Base-by-base conservation (phyloP, 169 alveolate genomes). In the Cryptosporidium xiaoi region DNA sequence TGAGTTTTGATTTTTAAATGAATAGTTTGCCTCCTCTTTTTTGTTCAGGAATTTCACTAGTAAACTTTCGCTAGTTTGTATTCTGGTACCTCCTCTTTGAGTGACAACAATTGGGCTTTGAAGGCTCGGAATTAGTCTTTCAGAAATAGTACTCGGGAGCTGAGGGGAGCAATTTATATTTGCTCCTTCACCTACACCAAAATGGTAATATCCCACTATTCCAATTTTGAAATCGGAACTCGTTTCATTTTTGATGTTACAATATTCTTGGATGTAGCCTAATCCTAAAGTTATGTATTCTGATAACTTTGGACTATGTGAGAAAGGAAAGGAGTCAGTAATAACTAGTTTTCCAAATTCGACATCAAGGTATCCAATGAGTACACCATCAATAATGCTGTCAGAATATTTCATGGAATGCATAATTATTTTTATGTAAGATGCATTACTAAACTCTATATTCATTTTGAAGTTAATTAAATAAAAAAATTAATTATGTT, bases 381-480 rank as follows among this genome's bases (percentile, higher is more conserved):
- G 20, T 18, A 77, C 48, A n/a, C 87, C 87, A 36, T 77, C 87
- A 18, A 77, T n/a, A 27, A 1, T 20, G 34, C 64, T 12, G 7
- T 34, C 31, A 29, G 87, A 64, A 34, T 77, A 77, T 15, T 77
- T 77, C 24, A 77, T 56, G 3, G 87, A 55, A 24, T 77, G 87
- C 53, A 56, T 44, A 13, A 29, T 13, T 12, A 77, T 77, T 20
- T 60, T 77, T 18, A 13, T 27, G 24, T 40, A 77, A 4, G 87
- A 56, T 13, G 2, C n/a, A 20, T 60, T 24, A 46, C 31, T 60
- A 40, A 77, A 77, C 34, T 34, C 62, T 44, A 77, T 18, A 10
- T 77, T 50, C 87, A 77, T 77, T n/a, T 53, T 53, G 20, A 53
- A 53, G 1, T 53, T 1, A 40, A 40, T 40, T 40, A 40, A 53